Conservation (phyloP, 2,329 filamentous ascomycete species). For the Emergomyces pasteurianus region DNA sequence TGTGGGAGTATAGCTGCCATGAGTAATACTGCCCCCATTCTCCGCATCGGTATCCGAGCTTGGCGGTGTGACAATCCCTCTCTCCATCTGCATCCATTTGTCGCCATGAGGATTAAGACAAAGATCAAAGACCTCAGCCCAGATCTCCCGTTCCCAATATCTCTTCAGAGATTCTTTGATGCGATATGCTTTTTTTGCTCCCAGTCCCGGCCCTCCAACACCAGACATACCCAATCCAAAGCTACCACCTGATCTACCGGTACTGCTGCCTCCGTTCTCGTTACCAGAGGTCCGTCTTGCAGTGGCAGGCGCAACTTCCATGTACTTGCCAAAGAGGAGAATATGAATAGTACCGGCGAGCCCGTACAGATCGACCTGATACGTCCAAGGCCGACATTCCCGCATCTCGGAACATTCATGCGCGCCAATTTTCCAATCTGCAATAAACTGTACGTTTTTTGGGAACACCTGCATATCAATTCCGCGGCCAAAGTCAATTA, state of each 20-base stretch:
- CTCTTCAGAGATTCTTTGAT: constrained; percentile 77
- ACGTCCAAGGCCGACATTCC: constrained; percentile 89
- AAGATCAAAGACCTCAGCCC: constrained; percentile 70
- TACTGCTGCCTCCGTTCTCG: not conserved
- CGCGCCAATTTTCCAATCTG: constrained; percentile 81
- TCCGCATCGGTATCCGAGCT: constrained; percentile 28
- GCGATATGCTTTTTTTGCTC: constrained; percentile 52
- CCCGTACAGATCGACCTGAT: constrained; percentile 93
- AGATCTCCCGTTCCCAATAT: constrained; percentile 94
- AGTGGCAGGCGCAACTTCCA: constrained; percentile 53
- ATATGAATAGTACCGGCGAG: constrained; percentile 79
- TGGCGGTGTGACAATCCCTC: not conserved
- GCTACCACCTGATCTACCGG: not conserved
- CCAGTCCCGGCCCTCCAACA: constrained; percentile 5
- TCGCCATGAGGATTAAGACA: constrained; percentile 62
- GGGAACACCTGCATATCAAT: constrained; percentile 86
- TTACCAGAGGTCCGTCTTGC: constrained; percentile 16
- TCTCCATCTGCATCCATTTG: constrained; percentile 52
- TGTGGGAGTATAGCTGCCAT: constrained; percentile 17
- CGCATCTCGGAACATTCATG: constrained; percentile 94
- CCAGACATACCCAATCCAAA: not conserved
- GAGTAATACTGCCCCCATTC: not conserved
- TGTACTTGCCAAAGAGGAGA: constrained; percentile 88
- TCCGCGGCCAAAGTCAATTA: constrained; percentile 90
- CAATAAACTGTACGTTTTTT: constrained; percentile 71